Percentiles rank a stretch among this genome's conserved stretches.
Conservation (phyloP, 441 rosid genomes). For the Francoa sonchifolia region DNA sequence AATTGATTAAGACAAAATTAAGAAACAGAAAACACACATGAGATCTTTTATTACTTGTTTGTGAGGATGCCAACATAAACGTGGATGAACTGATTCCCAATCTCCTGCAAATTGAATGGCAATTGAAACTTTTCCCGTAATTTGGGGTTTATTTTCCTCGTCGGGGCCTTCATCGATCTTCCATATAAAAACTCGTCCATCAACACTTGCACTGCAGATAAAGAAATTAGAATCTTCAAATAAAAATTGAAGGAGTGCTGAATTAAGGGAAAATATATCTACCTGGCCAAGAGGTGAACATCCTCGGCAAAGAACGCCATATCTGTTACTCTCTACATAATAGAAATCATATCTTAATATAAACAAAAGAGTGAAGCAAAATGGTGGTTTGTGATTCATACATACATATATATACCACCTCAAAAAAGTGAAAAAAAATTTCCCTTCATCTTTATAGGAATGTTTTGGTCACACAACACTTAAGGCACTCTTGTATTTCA, state of each 20-base stretch:
- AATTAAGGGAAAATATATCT: constrained; percentile 13
- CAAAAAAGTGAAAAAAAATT: too few species aligned
- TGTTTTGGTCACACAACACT: too few species aligned
- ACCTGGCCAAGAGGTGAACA: constrained; percentile 94
- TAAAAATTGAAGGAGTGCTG: constrained; percentile 2
- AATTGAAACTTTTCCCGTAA: constrained; percentile 45
- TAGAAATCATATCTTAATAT: not conserved
- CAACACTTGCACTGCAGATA: constrained; percentile 57
- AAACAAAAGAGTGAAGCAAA: not conserved
- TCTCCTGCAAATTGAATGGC: constrained; percentile 61
- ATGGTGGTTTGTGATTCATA: not conserved
- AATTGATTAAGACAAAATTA: not conserved
- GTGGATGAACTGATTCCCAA: constrained; percentile 57
- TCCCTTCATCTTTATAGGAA: too few species aligned
- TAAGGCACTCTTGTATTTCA: too few species aligned
- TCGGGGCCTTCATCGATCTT: constrained; percentile 69
- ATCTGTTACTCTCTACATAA: constrained; percentile 63
- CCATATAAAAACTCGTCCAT: constrained; percentile 67
- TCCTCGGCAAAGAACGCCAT: constrained; percentile 90
- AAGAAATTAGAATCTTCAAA: constrained; percentile 4
- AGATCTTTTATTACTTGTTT: constrained; percentile 50
- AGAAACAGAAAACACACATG: not conserved
- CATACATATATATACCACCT: too few species aligned
- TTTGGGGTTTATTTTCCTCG: constrained; percentile 72
- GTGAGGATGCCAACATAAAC: constrained; percentile 88